phyloP scores from a whole-genome alignment of 306 rosid species.

The Prunus campanulata region DNA sequence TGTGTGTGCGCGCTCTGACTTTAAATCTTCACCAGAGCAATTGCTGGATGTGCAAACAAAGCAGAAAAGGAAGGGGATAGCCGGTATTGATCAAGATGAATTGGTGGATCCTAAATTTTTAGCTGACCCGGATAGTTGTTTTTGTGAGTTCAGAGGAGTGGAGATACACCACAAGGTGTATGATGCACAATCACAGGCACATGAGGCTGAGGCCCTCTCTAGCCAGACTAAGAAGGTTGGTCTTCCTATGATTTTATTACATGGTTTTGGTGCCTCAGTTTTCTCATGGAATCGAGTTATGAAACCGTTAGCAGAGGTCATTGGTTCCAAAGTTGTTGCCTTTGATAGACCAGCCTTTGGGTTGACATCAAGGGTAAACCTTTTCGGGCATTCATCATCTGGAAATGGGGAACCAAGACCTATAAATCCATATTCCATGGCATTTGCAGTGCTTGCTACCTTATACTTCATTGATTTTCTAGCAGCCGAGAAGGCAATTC shows the following conservation, averaged over 20 bases:
- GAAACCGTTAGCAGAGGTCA: conserved; percentile 70
- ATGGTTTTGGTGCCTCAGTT: conserved; percentile 92
- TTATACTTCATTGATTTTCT: conserved; percentile 61
- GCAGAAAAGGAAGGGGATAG: conserved; percentile 53
- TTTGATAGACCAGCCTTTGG: conserved; percentile 99
- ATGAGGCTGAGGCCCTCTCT: conserved; percentile 26
- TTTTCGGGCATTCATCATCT: conserved; percentile 31
- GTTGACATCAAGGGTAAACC: conserved; percentile 67
- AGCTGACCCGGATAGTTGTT: conserved; percentile 85
- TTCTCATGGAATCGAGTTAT: conserved; percentile 79
- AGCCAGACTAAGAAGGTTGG: conserved; percentile 40
- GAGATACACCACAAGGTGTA: conserved; percentile 78
- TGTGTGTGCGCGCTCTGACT: conserved; percentile 4
- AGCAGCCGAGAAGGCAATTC: conserved; percentile 69
- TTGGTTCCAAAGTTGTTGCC: conserved; percentile 80
- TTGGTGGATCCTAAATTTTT: conserved; percentile 62
- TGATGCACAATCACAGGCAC: conserved; percentile 45
- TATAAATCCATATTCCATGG: conserved; percentile 77
- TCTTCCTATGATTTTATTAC: conserved; percentile 73
- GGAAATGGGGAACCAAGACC: conserved; percentile 43
- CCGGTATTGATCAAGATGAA: conserved; percentile 86
- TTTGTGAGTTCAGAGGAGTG: conserved; percentile 77
- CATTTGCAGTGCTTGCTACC: conserved; percentile 84
- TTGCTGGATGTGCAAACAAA: conserved; percentile 45
- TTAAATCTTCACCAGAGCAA: conserved; percentile 39